phyloP scores from a whole-genome alignment of 2,329 filamentous ascomycete genomes.

The Myrmaecium sp. region DNA sequence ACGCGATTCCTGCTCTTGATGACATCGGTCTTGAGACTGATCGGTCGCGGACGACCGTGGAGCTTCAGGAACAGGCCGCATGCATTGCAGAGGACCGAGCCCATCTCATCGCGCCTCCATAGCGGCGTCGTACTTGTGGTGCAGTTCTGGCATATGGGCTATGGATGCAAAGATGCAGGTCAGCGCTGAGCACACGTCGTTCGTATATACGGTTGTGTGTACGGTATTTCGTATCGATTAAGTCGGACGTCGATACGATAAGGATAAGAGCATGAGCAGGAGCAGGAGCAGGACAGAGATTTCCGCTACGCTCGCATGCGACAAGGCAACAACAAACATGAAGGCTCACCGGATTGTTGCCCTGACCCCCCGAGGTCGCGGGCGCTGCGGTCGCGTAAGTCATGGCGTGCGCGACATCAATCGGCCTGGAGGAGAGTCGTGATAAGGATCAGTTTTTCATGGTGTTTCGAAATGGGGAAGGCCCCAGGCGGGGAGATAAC shows the following conservation, averaged over 20 bases:
- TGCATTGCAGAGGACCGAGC: slow-evolving; percentile 93
- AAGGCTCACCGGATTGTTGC: slow-evolving; percentile 37
- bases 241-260: slow-evolving; percentile 29
- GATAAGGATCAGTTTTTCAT: slow-evolving; percentile 8
- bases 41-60: slow-evolving; percentile 81
- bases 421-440: slow-evolving; percentile 14
- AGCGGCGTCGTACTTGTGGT: slow-evolving; percentile 86
- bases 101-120: slow-evolving; percentile 93
- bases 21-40: slow-evolving; percentile 95
- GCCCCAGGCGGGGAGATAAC: slow-evolving; percentile 17
- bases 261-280: slow-evolving; percentile 26
- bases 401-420: slow-evolving; percentile 35
- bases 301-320: slow-evolving; percentile 23
- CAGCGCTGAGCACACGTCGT: slow-evolving; percentile 31
- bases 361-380: slow-evolving; percentile 47
- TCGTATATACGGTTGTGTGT: slow-evolving; percentile 5
- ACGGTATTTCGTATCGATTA: slow-evolving; percentile 5
- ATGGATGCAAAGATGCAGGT: slow-evolving; percentile 33
- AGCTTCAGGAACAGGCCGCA: slow-evolving; percentile 96
- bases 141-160: slow-evolving; percentile 96
- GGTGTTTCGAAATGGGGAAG: slow-evolving; percentile 5
- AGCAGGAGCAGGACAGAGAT: slow-evolving; percentile 7
- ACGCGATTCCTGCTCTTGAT: slow-evolving; percentile 99
- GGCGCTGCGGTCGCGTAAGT: slow-evolving; percentile 47
- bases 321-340: slow-evolving; percentile 10